Base-by-base conservation (phyloP, 2,329 filamentous ascomycete genomes). In the Amylocarpus encephaloides region DNA sequence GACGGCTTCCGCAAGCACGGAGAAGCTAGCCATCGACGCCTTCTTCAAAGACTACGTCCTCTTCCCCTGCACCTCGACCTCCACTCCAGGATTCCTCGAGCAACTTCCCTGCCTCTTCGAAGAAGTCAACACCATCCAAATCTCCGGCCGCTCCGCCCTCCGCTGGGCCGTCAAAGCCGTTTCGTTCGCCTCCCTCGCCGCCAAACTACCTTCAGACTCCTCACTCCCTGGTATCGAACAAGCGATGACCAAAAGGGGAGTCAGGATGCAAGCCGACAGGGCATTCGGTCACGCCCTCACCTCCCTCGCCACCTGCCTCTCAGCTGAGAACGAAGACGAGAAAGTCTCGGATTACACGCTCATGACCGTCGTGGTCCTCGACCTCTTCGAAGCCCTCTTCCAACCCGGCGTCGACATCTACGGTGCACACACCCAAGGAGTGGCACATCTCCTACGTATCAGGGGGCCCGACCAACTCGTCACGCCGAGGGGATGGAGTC, bases 31-130 rank as follows among this genome's bases (percentile, higher is more conserved):
- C 2, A 61, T 67, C 5, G 52, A 61, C 15, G 36, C 48, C 0
- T 71, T 71, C 46, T 63, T 71, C 40, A 66, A 66, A n/a, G 69
- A 66, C 41, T 71, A 67, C 48, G 67, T 71, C 15, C 50, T 71
- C 4, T 65, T 68, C 29, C 69, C 69, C 2, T 67, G 66, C 48
- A 66, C 59, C 13, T 59, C 68, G 38, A 64, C 55, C 18, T 70
- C 68, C 1, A 62, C 63, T 3, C 62, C 68, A 2, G 68, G 69
- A 2, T 72, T 72, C 43, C 61, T 71, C 1, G 68, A 71, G 50
- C 67, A 71, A 54, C 55, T 69, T 3, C 67, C 67, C 5, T 62
- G 53, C 35, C 29, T 71, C 29, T 71, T 71, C 55, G 63, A 66
- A 43, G 68, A 70, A 15, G 66, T 68, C 19, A 7, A 7, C 4